Evolutionary conservation across 2,329 filamentous ascomycete genomes (phyloP), one percentile per base, ranked within the genome.

Genomic region (Fusarium sp.): DNA sequence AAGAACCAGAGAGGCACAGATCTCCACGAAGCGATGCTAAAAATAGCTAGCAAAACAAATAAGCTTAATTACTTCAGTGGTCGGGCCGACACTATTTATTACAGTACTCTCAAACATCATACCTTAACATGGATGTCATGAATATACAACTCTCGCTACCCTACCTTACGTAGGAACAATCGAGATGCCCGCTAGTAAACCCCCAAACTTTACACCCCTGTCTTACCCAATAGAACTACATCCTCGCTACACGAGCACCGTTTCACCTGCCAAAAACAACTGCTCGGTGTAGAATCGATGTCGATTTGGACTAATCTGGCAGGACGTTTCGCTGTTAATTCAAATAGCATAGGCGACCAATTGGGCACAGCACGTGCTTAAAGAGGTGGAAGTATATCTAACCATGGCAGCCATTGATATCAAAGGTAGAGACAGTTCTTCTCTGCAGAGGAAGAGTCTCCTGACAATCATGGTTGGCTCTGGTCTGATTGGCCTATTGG

Each of bases 391-490:
- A 58, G 18, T 43, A 72, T 63, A 67, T 59, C 31, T 42, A 27
- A 13, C 41, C 13, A 51, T 43, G 52, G 20, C 55, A 27, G 25
- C 41, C 39, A 47, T 41, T 58, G 39, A 39, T 20, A 29, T n/a
- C 17, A 36, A 37, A 39, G 14, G 20, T 21, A 10, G 25, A 39
- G n/a, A 13, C 20, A 2, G 20, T 37, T 60, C 37, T 13, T 49
- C 21, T 48, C 40, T 45, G 11, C 33, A 29, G 40, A 52, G 11
- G 27, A 46, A 53, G 49, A 61, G 31, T n/a, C 40, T 63, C 15
- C 25, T 59, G 25, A 20, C 35, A 46, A 60, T 63, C 63, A 74
- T 74, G 68, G 53, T 70, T 27, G 45, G 42, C 9, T 72, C 69
- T 5, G 51, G 52, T 36, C 31, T 74, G 29, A 48, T 74, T 42